Percentiles rank a stretch among this genome's conserved stretches.
Evolutionary conservation across 192 early-diverging fungal genomes (phyloP).

Genomic region (Coemansia sp.): DNA sequence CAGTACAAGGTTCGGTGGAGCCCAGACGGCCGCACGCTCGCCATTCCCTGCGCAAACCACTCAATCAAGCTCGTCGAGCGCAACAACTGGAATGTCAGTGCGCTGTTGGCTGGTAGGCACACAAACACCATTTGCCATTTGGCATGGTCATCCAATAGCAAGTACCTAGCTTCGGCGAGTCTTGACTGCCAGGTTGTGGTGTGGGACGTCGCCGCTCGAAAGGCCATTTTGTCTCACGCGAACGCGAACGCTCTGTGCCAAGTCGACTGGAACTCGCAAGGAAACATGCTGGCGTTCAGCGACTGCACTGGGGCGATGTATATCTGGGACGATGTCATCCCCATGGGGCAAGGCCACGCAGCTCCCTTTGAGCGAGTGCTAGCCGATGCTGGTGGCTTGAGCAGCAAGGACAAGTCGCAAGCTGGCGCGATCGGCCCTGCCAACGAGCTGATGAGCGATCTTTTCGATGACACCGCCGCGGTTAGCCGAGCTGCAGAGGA

Average conservation of each 20-base stretch:
- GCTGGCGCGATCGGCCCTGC: constrained; percentile 17
- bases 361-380: constrained; percentile 16
- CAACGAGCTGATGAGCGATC: constrained; percentile 56
- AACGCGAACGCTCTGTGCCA: constrained; percentile 54
- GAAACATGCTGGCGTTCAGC: constrained; percentile 65
- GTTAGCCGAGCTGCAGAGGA: constrained; percentile 10
- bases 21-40: constrained; percentile 62
- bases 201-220: constrained; percentile 67
- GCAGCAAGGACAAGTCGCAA: background rate
- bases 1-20: constrained; percentile 65
- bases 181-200: constrained; percentile 58
- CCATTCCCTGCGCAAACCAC: constrained; percentile 59
- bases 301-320: constrained; percentile 61
- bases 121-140: constrained; percentile 53
- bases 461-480: constrained; percentile 31
- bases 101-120: constrained; percentile 39
- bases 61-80: constrained; percentile 39
- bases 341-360: constrained; percentile 48
- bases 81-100: constrained; percentile 36
- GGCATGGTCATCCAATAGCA: constrained; percentile 69
- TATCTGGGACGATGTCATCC: constrained; percentile 62
- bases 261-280: constrained; percentile 68
- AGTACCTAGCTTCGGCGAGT: constrained; percentile 62
- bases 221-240: constrained; percentile 45
- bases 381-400: background rate